These are phyloP conservation scores for Aspergillus hancockii DNA, from an alignment of 495 filamentous ascomycete species.

Conservation along the genomic window DNA sequence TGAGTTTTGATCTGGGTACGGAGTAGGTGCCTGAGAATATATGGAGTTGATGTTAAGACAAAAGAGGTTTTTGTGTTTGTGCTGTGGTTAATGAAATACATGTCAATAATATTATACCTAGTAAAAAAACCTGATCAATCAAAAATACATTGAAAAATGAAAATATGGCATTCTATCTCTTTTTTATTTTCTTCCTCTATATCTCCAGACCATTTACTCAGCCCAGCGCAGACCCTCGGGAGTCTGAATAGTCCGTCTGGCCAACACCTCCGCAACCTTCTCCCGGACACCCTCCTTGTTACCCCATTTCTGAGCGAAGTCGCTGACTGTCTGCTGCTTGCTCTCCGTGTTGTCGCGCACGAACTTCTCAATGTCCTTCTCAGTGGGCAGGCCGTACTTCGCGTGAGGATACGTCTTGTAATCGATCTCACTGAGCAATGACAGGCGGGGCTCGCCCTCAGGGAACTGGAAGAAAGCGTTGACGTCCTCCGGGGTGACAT, in stretches of 20 bases:
- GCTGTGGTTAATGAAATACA: conserved; percentile 3
- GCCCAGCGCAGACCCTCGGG: conserved; percentile 32
- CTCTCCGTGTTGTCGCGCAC: conserved; percentile 33
- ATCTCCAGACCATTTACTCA: conserved; percentile 8
- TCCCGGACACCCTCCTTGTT: conserved; percentile 42
- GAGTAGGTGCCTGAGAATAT: too few relatives aligned
- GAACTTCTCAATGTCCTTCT: conserved; percentile 63
- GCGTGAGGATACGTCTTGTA: conserved; percentile 71
- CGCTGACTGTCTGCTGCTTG: conserved; percentile 20
- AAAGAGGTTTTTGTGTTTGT: background rate
- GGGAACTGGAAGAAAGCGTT: conserved; percentile 59
- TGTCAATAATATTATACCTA: conserved; percentile 3
- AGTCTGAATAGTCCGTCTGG: conserved; percentile 26
- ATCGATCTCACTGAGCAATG: conserved; percentile 52
- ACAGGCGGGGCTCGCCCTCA: conserved; percentile 44
- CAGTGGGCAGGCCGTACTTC: conserved; percentile 69
- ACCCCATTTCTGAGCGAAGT: conserved; percentile 34
- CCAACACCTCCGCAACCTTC: conserved; percentile 43
- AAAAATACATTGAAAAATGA: background rate
- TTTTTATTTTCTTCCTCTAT: background rate
- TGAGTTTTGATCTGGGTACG: background rate
- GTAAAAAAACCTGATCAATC: background rate
- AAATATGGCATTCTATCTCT: background rate
- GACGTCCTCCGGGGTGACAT: conserved; percentile 54
- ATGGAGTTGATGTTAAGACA: background rate